A percentile compares a stretch with the other conserved stretches of the same genome.
Conservation (phyloP, 2,329 filamentous ascomycete genomes). For the Aureobasidium musti region DNA sequence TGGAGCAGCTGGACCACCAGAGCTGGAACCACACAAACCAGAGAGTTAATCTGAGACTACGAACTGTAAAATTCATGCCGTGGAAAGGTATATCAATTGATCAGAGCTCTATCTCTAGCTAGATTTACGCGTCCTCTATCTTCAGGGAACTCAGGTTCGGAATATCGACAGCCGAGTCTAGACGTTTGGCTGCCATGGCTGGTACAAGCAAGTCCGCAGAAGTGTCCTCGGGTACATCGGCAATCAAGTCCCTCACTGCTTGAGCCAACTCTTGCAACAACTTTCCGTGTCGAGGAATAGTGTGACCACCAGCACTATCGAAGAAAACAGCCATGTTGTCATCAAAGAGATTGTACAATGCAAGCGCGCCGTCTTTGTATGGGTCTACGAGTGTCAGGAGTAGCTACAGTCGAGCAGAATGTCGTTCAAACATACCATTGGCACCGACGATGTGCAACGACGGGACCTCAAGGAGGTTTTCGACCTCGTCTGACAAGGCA, state of each 20-base stretch:
- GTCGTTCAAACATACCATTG: neutral
- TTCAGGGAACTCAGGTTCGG: neutral
- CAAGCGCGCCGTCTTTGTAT: slow-evolving; percentile 18
- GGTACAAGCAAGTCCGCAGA: neutral
- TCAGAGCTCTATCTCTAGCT: neutral
- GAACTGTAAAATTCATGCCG: neutral
- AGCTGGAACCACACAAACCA: too few relatives aligned
- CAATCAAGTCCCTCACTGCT: slow-evolving; percentile 1
- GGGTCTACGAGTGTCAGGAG: neutral
- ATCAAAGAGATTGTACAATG: slow-evolving; percentile 21
- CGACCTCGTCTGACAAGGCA: slow-evolving; percentile 12
- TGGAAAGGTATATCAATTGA: neutral
- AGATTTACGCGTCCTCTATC: neutral
- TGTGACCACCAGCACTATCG: slow-evolving; percentile 14
- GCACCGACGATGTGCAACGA: slow-evolving; percentile 16
- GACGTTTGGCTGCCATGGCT: neutral
- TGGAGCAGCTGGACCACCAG: too few relatives aligned
- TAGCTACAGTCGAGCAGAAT: too few relatives aligned
- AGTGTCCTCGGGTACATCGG: neutral
- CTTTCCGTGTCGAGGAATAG: slow-evolving; percentile 17
- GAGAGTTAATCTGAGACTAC: too few relatives aligned
- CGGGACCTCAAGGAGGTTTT: slow-evolving; percentile 3
- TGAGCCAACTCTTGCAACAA: slow-evolving; percentile 1
- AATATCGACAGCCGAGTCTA: slow-evolving; percentile 12
- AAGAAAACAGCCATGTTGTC: slow-evolving; percentile 19